These are phyloP conservation scores for Hypholoma sublateritium DNA, from an alignment of 768 basidiomycete species.

Conservation along the genomic window DNA sequence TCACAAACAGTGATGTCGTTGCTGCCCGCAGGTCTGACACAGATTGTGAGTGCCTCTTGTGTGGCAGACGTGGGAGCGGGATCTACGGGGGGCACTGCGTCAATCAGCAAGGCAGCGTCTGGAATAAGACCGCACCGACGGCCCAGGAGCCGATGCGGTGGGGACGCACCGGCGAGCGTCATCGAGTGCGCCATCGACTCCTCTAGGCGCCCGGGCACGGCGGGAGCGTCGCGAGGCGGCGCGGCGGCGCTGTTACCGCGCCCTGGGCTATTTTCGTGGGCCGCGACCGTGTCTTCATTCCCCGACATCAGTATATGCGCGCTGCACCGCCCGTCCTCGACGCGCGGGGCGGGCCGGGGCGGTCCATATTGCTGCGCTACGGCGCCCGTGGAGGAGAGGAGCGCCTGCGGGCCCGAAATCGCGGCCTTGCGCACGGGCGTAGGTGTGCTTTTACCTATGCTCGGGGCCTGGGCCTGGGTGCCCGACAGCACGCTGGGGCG, in stretches of 20 bases:
- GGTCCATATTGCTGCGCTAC: background rate
- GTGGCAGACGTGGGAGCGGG: too few relatives aligned
- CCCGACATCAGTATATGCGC: background rate
- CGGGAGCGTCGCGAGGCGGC: background rate
- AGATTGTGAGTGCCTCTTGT: too few relatives aligned
- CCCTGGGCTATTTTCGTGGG: too few relatives aligned
- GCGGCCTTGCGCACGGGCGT: conserved; percentile 10
- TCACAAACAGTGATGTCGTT: too few relatives aligned
- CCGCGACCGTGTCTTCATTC: background rate
- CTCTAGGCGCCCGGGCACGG: background rate
- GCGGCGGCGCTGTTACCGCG: too few relatives aligned
- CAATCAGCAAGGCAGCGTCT: too few relatives aligned
- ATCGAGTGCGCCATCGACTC: background rate
- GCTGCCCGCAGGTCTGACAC: too few relatives aligned
- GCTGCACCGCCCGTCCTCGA: background rate
- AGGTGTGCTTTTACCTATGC: background rate
- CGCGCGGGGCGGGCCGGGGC: background rate
- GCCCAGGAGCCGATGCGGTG: background rate
- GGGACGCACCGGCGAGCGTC: background rate
- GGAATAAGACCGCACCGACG: too few relatives aligned
- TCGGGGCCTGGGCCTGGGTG: too few relatives aligned
- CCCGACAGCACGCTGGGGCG: background rate
- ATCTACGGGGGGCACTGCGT: too few relatives aligned
- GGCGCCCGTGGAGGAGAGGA: conserved; percentile 3
- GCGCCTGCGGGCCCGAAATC: conserved; percentile 14